Base-by-base conservation (phyloP, 2,329 filamentous ascomycete genomes). In the Thermothelomyces thermophilus region DNA sequence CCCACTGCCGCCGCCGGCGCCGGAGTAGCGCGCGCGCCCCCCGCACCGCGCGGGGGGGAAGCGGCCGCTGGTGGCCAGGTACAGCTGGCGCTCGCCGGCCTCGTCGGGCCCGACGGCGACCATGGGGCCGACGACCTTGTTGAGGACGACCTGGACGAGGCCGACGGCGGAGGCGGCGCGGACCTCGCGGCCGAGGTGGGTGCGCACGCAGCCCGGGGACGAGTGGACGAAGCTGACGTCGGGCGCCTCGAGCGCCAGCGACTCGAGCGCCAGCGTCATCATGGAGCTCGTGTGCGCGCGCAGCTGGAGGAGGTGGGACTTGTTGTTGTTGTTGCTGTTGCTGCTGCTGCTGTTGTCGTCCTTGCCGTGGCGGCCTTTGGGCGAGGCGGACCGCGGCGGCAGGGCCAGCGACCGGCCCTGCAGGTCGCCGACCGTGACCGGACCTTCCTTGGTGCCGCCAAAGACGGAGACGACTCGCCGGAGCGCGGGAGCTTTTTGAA, bases 381-480 rank as follows among this genome's bases (percentile, higher is more conserved):
- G 58, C 67, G 39, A 9, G 5, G 24, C 22, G 9, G 33, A 35
- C 13, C 13, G 16, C 16, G 26, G 24, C 9, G 39, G 39, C 8
- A 41, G 39, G 39, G 8, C 39, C 65, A 47, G 64, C 64, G 64
- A 65, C 44, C 60, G 70, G 42, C 62, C 66, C 40, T 72, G 70
- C 20, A 75, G 67, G 53, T 80, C 73, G 34, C 71, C 60, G 0
- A 68, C 51, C 51, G 70, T 64, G n/a, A 82, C 63, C 2, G 64
- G 51, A 3, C 73, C 72, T 65, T 83, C 79, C 13, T 70, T 68
- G n/a, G 74, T 73, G 4, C 68, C 76, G 0, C 71, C 73, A 1
- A 77, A 64, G n/a, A 82, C 71, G n/a, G 66, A 73, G 20, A 82
- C 70, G 8, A 81, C 75, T 8, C 79, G 75, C 0, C 74, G 70